Conservation (phyloP, 371 early-diverging fungal genomes). For the Synchytrium microbalum region DNA sequence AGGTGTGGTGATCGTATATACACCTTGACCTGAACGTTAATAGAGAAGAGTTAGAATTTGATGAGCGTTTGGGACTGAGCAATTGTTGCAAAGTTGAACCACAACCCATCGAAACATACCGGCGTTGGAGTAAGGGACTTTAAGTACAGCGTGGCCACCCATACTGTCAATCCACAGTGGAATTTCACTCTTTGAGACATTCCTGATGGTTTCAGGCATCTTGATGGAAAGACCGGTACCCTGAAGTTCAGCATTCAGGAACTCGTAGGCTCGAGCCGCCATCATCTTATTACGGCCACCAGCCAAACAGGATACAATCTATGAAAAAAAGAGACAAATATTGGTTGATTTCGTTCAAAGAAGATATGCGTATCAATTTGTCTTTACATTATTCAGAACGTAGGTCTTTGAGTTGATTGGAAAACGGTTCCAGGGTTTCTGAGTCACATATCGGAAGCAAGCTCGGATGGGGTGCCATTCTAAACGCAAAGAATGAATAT, state of each 20-base stretch:
- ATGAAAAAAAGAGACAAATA: slow-evolving; percentile 5
- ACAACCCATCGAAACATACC: slow-evolving; percentile 30
- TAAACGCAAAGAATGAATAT: slow-evolving; percentile 13
- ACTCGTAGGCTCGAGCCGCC: slow-evolving; percentile 89
- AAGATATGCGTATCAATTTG: not conserved
- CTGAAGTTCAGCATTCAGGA: slow-evolving; percentile 72
- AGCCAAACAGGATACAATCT: slow-evolving; percentile 81
- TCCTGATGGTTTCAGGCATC: slow-evolving; percentile 85
- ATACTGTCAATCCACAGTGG: slow-evolving; percentile 79
- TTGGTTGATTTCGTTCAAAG: not conserved
- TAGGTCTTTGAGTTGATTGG: slow-evolving; percentile 73
- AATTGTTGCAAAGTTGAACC: not conserved
- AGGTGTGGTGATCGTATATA: slow-evolving; percentile 83
- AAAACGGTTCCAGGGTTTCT: slow-evolving; percentile 89
- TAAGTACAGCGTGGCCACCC: slow-evolving; percentile 88
- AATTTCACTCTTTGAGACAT: slow-evolving; percentile 77
- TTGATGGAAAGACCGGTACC: slow-evolving; percentile 66
- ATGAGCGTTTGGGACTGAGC: not conserved
- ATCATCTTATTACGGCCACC: slow-evolving; percentile 94
- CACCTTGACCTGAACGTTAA: slow-evolving; percentile 64
- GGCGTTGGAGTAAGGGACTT: slow-evolving; percentile 90
- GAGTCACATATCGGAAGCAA: slow-evolving; percentile 87
- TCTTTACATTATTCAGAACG: slow-evolving; percentile 63
- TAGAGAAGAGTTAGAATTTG: not conserved
- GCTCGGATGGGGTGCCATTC: slow-evolving; percentile 84